Conservation (phyloP, 352 stramenopile genomes). For the Saprolegnia diclina region DNA sequence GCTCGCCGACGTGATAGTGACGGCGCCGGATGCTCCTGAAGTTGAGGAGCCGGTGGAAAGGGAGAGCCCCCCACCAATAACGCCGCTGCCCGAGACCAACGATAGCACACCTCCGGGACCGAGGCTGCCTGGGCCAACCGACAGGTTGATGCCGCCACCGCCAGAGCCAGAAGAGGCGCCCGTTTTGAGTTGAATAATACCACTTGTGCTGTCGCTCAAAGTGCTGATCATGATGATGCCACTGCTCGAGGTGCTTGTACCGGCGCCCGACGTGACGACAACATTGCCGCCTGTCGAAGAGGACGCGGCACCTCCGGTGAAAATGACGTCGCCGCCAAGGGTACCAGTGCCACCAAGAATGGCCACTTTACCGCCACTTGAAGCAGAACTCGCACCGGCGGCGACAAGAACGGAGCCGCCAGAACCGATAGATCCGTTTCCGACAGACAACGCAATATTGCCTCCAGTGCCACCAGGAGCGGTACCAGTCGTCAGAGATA, state of each 20-base stretch:
- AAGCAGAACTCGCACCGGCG: conserved; percentile 28
- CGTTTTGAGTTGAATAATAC: neutral
- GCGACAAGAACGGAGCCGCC: conserved; percentile 40
- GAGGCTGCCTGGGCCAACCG: conserved; percentile 42
- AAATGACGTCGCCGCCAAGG: conserved; percentile 38
- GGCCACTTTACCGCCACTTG: conserved; percentile 33
- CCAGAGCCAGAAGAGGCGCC: conserved; percentile 32
- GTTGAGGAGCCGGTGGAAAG: conserved; percentile 57
- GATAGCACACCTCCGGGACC: conserved; percentile 10
- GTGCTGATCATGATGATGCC: neutral
- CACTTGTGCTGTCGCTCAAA: neutral
- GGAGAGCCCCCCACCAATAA: conserved; percentile 40
- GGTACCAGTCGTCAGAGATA: neutral
- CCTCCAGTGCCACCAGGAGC: conserved; percentile 26
- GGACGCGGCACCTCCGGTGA: conserved; percentile 28
- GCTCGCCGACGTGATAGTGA: conserved; percentile 38
- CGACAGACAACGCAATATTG: conserved; percentile 34
- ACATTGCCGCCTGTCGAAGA: neutral
- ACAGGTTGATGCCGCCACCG: conserved; percentile 45
- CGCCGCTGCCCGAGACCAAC: neutral
- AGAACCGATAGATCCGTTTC: conserved; percentile 34
- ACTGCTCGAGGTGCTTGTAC: neutral
- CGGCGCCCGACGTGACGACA: neutral
- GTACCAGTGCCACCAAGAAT: conserved; percentile 32
- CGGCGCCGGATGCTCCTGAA: conserved; percentile 46